Evolutionary conservation across 345 rosid species (phyloP).

Genomic region (Murraya paniculata): DNA sequence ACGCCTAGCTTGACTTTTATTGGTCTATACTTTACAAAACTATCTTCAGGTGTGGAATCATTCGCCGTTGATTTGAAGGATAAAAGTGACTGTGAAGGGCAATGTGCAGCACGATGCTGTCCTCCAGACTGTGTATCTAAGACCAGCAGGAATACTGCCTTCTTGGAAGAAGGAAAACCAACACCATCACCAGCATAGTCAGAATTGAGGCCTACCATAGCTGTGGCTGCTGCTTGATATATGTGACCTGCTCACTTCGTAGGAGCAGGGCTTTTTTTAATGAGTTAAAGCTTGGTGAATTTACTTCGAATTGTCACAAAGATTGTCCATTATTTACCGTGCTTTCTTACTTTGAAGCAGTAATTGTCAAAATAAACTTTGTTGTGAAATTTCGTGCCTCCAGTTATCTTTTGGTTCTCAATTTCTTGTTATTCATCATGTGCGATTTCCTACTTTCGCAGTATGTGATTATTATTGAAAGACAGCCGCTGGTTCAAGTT

Average conservation of each 20-base stretch:
- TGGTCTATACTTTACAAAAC: background rate
- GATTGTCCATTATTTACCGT: background rate
- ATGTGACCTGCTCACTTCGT: background rate
- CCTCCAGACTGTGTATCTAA: constrained; percentile 64
- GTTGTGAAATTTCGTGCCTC: background rate
- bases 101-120: constrained; percentile 72
- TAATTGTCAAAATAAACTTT: background rate
- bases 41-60: constrained; percentile 67
- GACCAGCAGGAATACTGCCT: constrained; percentile 72
- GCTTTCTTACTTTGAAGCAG: background rate
- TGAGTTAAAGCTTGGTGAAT: background rate
- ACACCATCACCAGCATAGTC: constrained; percentile 30
- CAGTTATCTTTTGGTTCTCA: background rate
- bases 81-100: constrained; percentile 80
- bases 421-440: background rate
- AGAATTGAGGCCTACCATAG: constrained; percentile 28
- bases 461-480: background rate
- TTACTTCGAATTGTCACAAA: background rate
- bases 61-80: constrained; percentile 68
- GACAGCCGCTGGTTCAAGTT: background rate
- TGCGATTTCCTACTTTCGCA: background rate
- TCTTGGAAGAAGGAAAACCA: constrained; percentile 66
- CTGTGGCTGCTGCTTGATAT: constrained; percentile 34
- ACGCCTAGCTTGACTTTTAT: background rate
- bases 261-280: background rate